These are phyloP conservation scores for Neofusicoccum ribis DNA, from an alignment of 2,329 filamentous ascomycete species.

Conservation along the genomic window DNA sequence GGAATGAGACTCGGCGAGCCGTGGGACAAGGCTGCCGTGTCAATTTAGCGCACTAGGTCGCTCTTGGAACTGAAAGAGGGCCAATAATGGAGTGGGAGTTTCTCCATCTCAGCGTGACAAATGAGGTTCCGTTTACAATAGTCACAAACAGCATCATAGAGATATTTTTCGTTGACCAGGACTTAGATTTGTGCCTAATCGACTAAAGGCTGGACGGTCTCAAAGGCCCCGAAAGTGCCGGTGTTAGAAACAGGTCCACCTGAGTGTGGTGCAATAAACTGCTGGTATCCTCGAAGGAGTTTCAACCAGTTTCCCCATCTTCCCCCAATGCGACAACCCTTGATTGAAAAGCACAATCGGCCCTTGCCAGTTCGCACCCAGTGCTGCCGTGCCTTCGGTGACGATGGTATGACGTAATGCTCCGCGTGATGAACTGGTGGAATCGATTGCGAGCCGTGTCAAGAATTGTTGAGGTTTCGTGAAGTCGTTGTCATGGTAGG, in stretches of 20 bases:
- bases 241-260: conserved; percentile 19
- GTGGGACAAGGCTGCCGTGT: conserved; percentile 14
- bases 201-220: conserved; percentile 7
- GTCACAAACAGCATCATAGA: not conserved
- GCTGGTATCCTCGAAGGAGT: conserved; percentile 14
- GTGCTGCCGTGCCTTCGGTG: conserved; percentile 12
- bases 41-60: conserved; percentile 18
- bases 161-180: conserved; percentile 10
- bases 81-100: conserved; percentile 12
- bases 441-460: conserved; percentile 1
- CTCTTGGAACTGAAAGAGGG: conserved; percentile 21
- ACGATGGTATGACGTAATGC: conserved; percentile 20
- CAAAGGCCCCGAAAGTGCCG: conserved; percentile 18
- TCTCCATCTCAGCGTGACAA: conserved; percentile 20
- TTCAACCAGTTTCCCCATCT: conserved; percentile 21
- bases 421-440: conserved; percentile 2
- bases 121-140: conserved; percentile 15
- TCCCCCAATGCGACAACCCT: not conserved
- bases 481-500: conserved; percentile 25
- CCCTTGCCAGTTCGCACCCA: not conserved
- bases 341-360: not conserved
- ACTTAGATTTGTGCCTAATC: conserved; percentile 17
- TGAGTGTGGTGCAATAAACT: conserved; percentile 7
- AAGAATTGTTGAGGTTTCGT: conserved; percentile 3
- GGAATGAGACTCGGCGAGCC: conserved; percentile 17